Evolutionary conservation across 2,329 filamentous ascomycete genomes (phyloP).

Genomic region (Neopestalotiopsis clavispora): DNA sequence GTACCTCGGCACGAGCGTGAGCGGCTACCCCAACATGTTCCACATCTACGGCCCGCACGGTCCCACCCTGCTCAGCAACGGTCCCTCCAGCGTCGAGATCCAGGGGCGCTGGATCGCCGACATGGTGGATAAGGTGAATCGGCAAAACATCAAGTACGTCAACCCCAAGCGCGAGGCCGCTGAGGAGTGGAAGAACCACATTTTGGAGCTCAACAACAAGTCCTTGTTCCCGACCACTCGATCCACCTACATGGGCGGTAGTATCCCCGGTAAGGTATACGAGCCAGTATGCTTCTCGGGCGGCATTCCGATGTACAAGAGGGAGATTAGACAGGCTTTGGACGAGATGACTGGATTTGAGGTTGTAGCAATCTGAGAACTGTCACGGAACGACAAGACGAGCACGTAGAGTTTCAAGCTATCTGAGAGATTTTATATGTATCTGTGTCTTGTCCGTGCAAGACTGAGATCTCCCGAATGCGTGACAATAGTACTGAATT

Average conservation of each 20-base stretch:
- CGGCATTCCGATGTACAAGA: slow-evolving; percentile 42
- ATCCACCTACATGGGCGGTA: slow-evolving; percentile 62
- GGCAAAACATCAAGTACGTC: slow-evolving; percentile 52
- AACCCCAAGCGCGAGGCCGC: slow-evolving; percentile 52
- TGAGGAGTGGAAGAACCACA: slow-evolving; percentile 52
- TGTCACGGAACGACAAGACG: not conserved
- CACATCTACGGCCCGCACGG: slow-evolving; percentile 61
- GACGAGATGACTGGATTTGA: slow-evolving; percentile 17
- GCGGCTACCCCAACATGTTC: slow-evolving; percentile 37
- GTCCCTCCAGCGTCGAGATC: slow-evolving; percentile 57
- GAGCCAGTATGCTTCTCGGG: slow-evolving; percentile 57
- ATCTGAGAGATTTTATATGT: too few relatives aligned
- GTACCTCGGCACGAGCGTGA: slow-evolving; percentile 49
- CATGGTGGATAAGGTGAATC: slow-evolving; percentile 52
- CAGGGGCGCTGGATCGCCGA: slow-evolving; percentile 63
- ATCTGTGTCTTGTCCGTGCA: too few relatives aligned
- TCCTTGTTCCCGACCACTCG: slow-evolving; percentile 53
- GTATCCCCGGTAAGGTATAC: slow-evolving; percentile 55
- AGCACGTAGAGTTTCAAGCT: too few relatives aligned
- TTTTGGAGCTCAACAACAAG: slow-evolving; percentile 50
- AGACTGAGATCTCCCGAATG: too few relatives aligned
- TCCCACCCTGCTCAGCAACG: slow-evolving; percentile 61
- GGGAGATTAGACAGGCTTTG: slow-evolving; percentile 12
- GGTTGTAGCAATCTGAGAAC: not conserved
- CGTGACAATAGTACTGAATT: too few relatives aligned